Evolutionary conservation across 192 early-diverging fungal genomes (phyloP), one percentile per base, ranked within the genome.

Genomic region (Linnemannia exigua): DNA sequence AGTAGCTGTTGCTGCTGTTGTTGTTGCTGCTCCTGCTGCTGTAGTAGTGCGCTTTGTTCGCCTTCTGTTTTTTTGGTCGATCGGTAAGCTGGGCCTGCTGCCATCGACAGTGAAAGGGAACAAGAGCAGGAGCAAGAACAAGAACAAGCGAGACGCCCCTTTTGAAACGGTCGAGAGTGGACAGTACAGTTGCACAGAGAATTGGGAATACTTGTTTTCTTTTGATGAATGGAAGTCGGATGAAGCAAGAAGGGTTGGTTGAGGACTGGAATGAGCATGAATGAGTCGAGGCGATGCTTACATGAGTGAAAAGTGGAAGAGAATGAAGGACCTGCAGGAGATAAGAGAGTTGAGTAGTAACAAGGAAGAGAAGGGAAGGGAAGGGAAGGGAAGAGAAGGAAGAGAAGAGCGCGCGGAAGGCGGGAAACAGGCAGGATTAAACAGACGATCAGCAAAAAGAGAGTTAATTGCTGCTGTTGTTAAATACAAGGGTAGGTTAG

Each of bases 91-190:
- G 12, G 9, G 28, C 3, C 3, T 50, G 58, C 15, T 63, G 28
- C 2, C 31, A 25, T 2, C 54, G 12, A n/a, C 9, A 44, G 41
- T 9, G 41, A 44, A 9, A 44, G 9, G n/a, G n/a, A n/a, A n/a
- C n/a, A n/a, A n/a, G n/a, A n/a, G n/a, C n/a, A n/a, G n/a, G n/a
- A n/a, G n/a, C n/a, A n/a, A n/a, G n/a, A n/a, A n/a, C n/a, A n/a
- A n/a, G n/a, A n/a, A n/a, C n/a, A 17, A 16, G 48, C 41, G 4
- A 15, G 58, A 63, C 28, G 58, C 58, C 58, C 54, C 12, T 63
- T 63, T 63, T 63, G 28, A 63, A 63, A 63, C 58, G 67, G 67
- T 38, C 37, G 67, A 69, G 67, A 69, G 36, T 14, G 37, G 67
- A 69, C 17, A 58, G 25, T 2, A 69, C 38, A 35, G 33, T 38